Base-by-base conservation (phyloP, 306 rosid species). In the Vigna angularis region DNA sequence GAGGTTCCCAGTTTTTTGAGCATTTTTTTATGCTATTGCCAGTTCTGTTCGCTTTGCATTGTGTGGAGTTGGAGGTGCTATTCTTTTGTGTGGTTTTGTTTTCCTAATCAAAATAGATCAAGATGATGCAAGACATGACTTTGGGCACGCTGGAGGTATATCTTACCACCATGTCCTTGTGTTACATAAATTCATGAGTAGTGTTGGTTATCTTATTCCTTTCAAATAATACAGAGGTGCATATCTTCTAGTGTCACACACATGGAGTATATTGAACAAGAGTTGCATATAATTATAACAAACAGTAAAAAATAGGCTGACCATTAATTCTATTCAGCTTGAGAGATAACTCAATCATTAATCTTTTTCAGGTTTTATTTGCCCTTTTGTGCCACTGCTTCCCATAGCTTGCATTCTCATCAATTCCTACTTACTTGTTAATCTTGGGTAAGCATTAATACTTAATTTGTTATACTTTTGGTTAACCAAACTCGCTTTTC, bases 61-160 rank as follows among this genome's bases (percentile, higher is more conserved):
- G 36, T 86, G 97, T 59, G 97, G 97, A 81, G 78, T 79, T 63
- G 98, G 98, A 30, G 97, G 89, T 26, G 20, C 66, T 83, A 82
- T 88, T 87, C 89, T 92, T 80, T 64, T 92, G 20, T 79, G 73
- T 48, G 84, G 97, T 73, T 84, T 95, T 58, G 70, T 84, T 59
- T 91, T 85, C 73, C 93, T 92, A 70, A 69, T 88, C 32, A 85
- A 84, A 34, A 88, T 82, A 66, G 89, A 89, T 66, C 98, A 95
- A 90, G 98, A 95, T 79, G 97, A 95, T 66, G 98, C 91, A 53
- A 82, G 98, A 45, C 97, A 92, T 83, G 81, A 53, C 85, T 95
- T 95, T 84, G 98, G 98, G 15, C 87, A 95, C 88, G 66, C 95
- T 28, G 98, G 98, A 91, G 98, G 98, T 94, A 85, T 66, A 6